Evolutionary conservation across 306 rosid genomes (phyloP).

Genomic region (Ziziphus jujuba): DNA sequence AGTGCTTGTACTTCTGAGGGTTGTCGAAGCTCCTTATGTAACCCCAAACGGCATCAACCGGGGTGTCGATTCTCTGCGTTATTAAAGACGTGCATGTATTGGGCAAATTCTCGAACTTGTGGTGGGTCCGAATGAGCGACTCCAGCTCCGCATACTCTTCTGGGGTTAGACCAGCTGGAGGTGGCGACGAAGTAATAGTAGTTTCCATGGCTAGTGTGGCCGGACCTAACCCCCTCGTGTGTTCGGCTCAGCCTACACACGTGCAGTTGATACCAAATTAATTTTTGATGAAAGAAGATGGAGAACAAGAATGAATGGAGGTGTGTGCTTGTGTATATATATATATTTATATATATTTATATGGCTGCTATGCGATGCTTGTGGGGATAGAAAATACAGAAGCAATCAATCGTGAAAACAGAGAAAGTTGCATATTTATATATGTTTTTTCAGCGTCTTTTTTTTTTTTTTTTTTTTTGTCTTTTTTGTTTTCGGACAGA

Average conservation of each 20-base stretch:
- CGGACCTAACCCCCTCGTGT: no score
- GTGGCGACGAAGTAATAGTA: constrained; percentile 5
- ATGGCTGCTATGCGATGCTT: no score
- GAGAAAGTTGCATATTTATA: constrained; percentile 15
- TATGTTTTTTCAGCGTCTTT: not conserved
- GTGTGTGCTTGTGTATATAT: no score
- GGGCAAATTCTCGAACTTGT: constrained; percentile 41
- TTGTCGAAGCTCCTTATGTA: constrained; percentile 64
- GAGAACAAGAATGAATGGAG: not conserved
- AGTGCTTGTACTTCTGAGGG: constrained; percentile 86
- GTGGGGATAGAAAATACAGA: not conserved
- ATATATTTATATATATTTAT: no score
- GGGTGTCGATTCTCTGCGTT: constrained; percentile 69
- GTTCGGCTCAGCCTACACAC: not conserved
- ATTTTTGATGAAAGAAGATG: not conserved
- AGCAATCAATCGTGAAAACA: constrained; percentile 9
- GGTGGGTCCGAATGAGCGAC: constrained; percentile 54
- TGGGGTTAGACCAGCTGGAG: constrained; percentile 48
- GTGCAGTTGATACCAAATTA: not conserved
- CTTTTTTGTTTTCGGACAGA: constrained; percentile 24
- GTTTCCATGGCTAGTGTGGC: constrained; percentile 27
- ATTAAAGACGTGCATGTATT: constrained; percentile 71
- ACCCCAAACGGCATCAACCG: constrained; percentile 54
- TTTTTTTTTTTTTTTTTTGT: not conserved
- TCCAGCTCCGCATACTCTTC: constrained; percentile 53